Evolutionary conservation across 768 basidiomycete genomes (phyloP), one percentile per base, ranked within the genome.

Genomic region (Russula virescens): DNA sequence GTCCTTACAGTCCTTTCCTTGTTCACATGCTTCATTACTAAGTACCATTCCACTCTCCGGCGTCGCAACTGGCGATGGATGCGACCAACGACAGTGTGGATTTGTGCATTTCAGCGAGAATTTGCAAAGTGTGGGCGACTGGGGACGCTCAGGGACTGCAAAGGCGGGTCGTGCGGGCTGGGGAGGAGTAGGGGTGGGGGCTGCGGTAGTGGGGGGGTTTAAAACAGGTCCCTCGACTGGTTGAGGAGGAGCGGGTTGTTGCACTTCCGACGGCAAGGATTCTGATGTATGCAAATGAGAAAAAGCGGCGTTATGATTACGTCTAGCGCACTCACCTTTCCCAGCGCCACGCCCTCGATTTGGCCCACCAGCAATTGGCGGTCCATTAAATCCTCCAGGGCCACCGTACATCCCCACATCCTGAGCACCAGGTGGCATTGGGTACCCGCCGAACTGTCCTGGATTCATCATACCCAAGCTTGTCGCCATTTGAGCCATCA

Each of bases 11-110:
- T 88, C 78, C 71, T 86, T 89, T 19, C 91, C 91, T 53, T 87
- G 84, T 69, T 94, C 91, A 73, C 97, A 99, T 21, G 92, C 79
- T 61, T 98, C 96, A 61, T 91, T 94, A 69, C 91, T 96, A 60
- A 99, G 79, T 1, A 98, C 97, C 65, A 99, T 82, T 10, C 95
- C 97, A 69, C 90, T 94, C 75, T 96, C 94, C 35, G 89, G 81
- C 19, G 96, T 97, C 7, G 97, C 95, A 3, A 94, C 92, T n/a
- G 97, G 97, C 10, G 91, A 94, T 5, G 97, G 95, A 73, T 99
- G 97, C 10, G 93, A 92, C 73, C 85, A 98, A 19, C 89, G 81
- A 73, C 97, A 99, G 50, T 87, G 80, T 0, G 89, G 80, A 73
- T 98, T 96, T 53, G 88, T 89, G 75, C 97, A 99, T 68, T 94